Base-by-base conservation (phyloP, 306 rosid genomes). In the Casuarina equisetifolia region DNA sequence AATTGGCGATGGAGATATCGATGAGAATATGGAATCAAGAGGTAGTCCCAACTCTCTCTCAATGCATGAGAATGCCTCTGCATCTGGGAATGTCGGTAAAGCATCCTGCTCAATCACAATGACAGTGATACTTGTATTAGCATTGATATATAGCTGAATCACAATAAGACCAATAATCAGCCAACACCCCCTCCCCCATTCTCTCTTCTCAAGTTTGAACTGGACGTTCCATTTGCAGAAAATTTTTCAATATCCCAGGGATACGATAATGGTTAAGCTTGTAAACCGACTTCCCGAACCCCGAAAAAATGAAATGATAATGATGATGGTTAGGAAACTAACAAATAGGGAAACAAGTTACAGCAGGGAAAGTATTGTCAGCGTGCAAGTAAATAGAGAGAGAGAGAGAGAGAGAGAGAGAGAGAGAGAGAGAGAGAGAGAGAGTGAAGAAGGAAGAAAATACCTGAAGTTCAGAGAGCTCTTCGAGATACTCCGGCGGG, bases 381-480 rank as follows among this genome's bases (percentile, higher is more conserved):
- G 58, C 17, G 40, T 61, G 68, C 42, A 32, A 9, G 17, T 32
- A 61, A 61, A 49, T 4, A 25, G 55, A 13, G n/a, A 51, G 61
- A 6, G 32, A 25, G 32, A 25, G 32, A 25, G n/a, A n/a, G 49
- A 45, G 38, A 36, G 70, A 40, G 16, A 45, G 45, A 50, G 32
- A 17, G 17, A 12, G 11, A 10, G 35, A 32, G 54, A 12, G 25
- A 50, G 58, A 4, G 44, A 70, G 3, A 42, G 19, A 10, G 2
- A 59, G 6, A 11, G 25, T 64, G 9, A 35, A 75, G 61, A 4
- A 63, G 78, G 68, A 63, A 66, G n/a, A 84, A 44, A 52, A 40
- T 77, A 90, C 98, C 69, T 94, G 98, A 82, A 94, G 97, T 85
- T 90, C 78, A 69, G 98, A 83, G 79, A 94, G 97, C 88, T 90